Evolutionary conservation across 2,329 filamentous ascomycete species (phyloP), one percentile per base, ranked within the genome.

Genomic region (Arthrobotrys iridis): DNA sequence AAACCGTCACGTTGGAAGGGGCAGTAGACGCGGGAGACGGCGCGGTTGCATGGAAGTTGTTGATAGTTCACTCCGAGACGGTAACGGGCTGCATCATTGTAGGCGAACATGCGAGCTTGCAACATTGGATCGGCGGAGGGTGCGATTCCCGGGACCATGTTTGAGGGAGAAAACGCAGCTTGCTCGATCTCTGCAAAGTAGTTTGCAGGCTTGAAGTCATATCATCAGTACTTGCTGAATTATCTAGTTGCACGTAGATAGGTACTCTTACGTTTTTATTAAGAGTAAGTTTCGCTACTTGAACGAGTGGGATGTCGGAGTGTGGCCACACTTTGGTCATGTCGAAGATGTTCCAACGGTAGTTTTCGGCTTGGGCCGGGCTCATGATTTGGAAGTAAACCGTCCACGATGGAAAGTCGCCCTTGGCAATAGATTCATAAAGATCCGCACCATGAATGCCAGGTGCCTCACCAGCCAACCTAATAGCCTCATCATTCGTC

Each of bases 251-350:
- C 3, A 18, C 7, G 5, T 7, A 20, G 15, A 26, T 26, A 65
- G 33, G 6, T n/a, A 8, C n/a, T 8, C 62, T 62, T 60, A 77
- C 83, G 80, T 91, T 91, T 80, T 85, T 84, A 82, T 90, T 90
- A 22, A 91, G 84, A 0, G 87, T 89, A 71, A 91, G 82, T 72
- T 85, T 85, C 55, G 89, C 89, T 63, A 91, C 84, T 48, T 84
- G 85, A 15, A 87, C 84, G 10, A 90, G 83, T 1, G 89, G 89
- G 26, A 89, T 87, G 50, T 89, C 85, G 20, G 81, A 83, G 72
- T 90, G 87, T 1, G 89, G 89, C 88, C 89, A 91, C 78, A 89
- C 85, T 82, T 91, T 90, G 58, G 89, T 91, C 76, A 90, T 82
- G 79, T 91, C 90, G 76, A 92, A 90, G 76, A 91, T 83, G 81